phyloP scores from a whole-genome alignment of 108 stramenopile species.

The Nitzschia inconspicua region DNA sequence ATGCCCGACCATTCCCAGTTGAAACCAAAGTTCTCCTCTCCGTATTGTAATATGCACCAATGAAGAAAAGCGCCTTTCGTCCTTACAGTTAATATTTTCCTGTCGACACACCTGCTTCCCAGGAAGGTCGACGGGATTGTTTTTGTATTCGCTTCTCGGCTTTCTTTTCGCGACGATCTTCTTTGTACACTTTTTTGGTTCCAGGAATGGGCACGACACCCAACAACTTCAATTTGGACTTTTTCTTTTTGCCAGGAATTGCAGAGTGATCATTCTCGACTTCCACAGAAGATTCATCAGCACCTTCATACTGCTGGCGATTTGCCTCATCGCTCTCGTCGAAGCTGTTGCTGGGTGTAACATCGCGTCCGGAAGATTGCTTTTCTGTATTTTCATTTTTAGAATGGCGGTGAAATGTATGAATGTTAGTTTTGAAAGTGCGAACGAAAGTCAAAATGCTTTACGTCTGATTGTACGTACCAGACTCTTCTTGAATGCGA shows the following conservation, averaged over 20 bases:
- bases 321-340: not conserved
- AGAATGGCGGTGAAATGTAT: not conserved
- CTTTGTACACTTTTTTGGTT: constrained; percentile 27
- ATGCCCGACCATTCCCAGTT: no score
- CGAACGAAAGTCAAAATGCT: not conserved
- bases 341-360: constrained; percentile 4
- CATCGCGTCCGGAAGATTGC: not conserved
- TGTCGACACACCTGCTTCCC: constrained; percentile 21
- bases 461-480: not conserved
- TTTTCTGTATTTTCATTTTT: not conserved
- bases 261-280: not conserved
- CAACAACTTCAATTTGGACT: constrained; percentile 15
- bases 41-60: no score
- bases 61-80: no score
- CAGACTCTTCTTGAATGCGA: not conserved
- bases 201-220: constrained; percentile 36
- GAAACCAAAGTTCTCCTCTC: no score
- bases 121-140: constrained; percentile 24
- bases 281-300: constrained; percentile 1
- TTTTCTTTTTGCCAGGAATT: constrained; percentile 8
- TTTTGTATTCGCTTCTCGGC: constrained; percentile 22
- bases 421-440: no score
- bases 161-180: constrained; percentile 17
- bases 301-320: not conserved
- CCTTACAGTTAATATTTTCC: constrained; percentile 31